These are phyloP conservation scores for Trichoderma aggressivum DNA, from an alignment of 2,329 filamentous ascomycete species.

Conservation along the genomic window DNA sequence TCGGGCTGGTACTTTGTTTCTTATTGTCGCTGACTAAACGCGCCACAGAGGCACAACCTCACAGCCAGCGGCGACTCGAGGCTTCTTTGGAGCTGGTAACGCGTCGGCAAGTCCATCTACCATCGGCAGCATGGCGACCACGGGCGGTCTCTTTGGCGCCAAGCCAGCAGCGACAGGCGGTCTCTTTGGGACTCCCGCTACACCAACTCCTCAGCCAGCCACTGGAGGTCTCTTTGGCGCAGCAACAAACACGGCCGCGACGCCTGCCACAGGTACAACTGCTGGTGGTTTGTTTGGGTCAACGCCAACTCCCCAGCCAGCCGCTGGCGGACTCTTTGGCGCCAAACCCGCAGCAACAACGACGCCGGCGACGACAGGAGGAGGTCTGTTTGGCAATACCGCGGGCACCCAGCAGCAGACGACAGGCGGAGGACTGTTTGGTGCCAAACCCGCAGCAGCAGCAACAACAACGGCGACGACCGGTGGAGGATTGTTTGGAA, in stretches of 20 bases:
- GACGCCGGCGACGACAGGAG: constrained; percentile 18
- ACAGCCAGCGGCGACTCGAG: constrained; percentile 34
- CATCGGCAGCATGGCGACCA: constrained; percentile 35
- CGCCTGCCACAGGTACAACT: constrained; percentile 20
- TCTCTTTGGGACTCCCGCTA: constrained; percentile 32
- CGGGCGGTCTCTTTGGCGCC: constrained; percentile 38
- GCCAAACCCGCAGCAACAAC: constrained; percentile 12
- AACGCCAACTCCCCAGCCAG: constrained; percentile 21
- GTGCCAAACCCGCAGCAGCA: constrained; percentile 18
- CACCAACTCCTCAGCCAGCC: constrained; percentile 21
- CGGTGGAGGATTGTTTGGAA: constrained; percentile 28
- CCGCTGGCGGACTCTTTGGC: constrained; percentile 18
- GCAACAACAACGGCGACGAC: background rate
- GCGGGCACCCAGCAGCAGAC: constrained; percentile 23
- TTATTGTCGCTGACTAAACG: constrained; percentile 12
- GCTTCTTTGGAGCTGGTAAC: constrained; percentile 37
- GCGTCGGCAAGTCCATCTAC: constrained; percentile 27
- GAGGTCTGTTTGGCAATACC: constrained; percentile 33
- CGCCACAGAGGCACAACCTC: constrained; percentile 26
- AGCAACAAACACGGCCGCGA: constrained; percentile 1
- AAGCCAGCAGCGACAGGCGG: constrained; percentile 27
- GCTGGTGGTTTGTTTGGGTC: constrained; percentile 33
- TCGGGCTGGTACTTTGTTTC: background rate
- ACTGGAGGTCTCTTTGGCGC: constrained; percentile 26
- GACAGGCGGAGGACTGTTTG: constrained; percentile 27